Conservation (phyloP, 1,139 yeast species). For the Hyphopichia pseudoburtonii region DNA sequence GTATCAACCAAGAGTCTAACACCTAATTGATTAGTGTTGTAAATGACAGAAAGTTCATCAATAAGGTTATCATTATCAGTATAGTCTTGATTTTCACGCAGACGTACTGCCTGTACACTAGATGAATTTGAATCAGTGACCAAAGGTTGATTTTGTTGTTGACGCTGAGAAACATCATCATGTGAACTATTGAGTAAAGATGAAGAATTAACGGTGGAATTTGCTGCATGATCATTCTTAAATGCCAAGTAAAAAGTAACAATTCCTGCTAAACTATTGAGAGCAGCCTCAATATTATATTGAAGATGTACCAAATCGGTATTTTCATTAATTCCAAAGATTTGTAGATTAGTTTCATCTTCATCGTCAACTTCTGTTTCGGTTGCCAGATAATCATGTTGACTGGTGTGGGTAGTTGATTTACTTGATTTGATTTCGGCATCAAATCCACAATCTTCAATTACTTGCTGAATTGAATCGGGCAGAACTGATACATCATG, state of each 20-base stretch:
- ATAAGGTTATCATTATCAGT: constrained; percentile 16
- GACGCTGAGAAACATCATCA: no score
- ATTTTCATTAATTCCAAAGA: constrained; percentile 29
- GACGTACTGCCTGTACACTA: constrained; percentile 13
- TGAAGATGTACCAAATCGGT: constrained; percentile 30
- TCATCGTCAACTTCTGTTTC: constrained; percentile 17
- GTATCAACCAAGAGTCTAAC: constrained; percentile 55
- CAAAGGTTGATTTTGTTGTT: constrained; percentile 5
- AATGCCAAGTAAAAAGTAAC: constrained; percentile 21
- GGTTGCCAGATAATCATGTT: no score
- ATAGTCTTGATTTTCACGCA: constrained; percentile 11
- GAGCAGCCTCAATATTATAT: constrained; percentile 41
- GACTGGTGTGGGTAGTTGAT: neutral
- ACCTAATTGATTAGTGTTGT: constrained; percentile 49
- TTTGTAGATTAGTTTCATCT: constrained; percentile 31
- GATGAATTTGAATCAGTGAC: constrained; percentile 15
- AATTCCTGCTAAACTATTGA: constrained; percentile 33
- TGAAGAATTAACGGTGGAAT: constrained; percentile 5
- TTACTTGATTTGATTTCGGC: constrained; percentile 1
- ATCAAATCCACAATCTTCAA: constrained; percentile 44
- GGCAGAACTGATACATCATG: constrained; percentile 38
- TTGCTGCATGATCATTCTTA: constrained; percentile 8
- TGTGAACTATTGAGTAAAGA: constrained; percentile 7
- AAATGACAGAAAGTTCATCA: constrained; percentile 45
- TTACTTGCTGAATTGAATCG: constrained; percentile 22